Evolutionary conservation across 2,329 filamentous ascomycete species (phyloP).

Genomic region (Xylaria sp.): DNA sequence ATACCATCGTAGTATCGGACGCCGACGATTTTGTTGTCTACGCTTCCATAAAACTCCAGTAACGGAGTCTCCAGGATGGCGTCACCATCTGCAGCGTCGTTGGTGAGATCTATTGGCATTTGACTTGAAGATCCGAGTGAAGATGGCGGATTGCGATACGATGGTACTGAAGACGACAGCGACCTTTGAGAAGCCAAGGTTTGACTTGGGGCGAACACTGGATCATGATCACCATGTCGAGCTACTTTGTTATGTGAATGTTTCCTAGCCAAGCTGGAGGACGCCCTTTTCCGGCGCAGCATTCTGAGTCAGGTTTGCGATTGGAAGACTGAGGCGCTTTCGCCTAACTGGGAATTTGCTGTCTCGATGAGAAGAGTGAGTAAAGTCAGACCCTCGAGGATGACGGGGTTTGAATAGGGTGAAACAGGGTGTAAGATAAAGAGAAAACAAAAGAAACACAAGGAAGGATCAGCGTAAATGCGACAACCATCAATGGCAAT

Average conservation of each 20-base stretch:
- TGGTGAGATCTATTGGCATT: slow-evolving; percentile 38
- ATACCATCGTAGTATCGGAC: slow-evolving; percentile 63
- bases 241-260: slow-evolving; percentile 34
- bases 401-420: neutral
- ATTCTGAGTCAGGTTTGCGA: slow-evolving; percentile 12
- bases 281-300: slow-evolving; percentile 38
- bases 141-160: slow-evolving; percentile 33
- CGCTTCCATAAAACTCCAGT: slow-evolving; percentile 59
- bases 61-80: slow-evolving; percentile 54
- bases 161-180: slow-evolving; percentile 27
- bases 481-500: neutral
- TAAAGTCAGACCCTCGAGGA: neutral
- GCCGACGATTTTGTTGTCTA: slow-evolving; percentile 68
- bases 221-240: slow-evolving; percentile 28
- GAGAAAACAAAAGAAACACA: neutral
- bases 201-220: slow-evolving; percentile 30
- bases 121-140: slow-evolving; percentile 35
- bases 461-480: neutral
- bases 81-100: slow-evolving; percentile 53
- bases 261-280: slow-evolving; percentile 22
- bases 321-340: slow-evolving; percentile 2
- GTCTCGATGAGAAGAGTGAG: neutral
- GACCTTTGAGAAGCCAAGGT: slow-evolving; percentile 12
- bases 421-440: too few species aligned
- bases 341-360: neutral